Evolutionary conservation across 345 rosid genomes (phyloP), one percentile per base, ranked within the genome.

Genomic region (Corymbia maculata): DNA sequence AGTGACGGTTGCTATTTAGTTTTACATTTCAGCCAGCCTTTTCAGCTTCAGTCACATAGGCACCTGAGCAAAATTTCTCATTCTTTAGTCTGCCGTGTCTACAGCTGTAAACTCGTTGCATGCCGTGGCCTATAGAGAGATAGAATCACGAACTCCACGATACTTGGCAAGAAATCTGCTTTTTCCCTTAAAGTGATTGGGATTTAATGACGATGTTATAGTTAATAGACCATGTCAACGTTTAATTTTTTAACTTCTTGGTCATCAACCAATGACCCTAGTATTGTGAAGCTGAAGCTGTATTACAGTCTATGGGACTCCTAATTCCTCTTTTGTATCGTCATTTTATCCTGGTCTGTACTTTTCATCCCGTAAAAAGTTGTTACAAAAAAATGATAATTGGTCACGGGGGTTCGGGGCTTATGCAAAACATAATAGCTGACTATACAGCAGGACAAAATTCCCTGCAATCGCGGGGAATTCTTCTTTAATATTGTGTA

Each of bases 1-100:
- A 93, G 95, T 90, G 87, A 82, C 88, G 42, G 88, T 68, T 64
- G 44, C 86, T 80, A 32, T 66, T 59, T 15, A 75, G 13, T 85
- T 52, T 85, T 51, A 36, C 49, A 36, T 75, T 75, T 75, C 82
- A 9, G 13, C 47, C 47, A 19, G 82, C 82, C 82, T 36, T 70
- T 8, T 36, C 82, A 19, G 82, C 82, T 75, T 75, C 82, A 36
- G 82, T 70, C 36, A 70, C 47, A 17, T 44, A 36, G 47, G 82
- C 47, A 70, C 2, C 80, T 70, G 9, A 70, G 49, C 22, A 21
- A 36, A 36, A 36, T 75, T 75, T 36, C 49, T 36, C 49, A 42
- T 75, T 75, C 47, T 75, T 75, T 26, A 36, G 82, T 47, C 47
- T 9, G 4, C 14, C 49, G 10, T 36, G 26, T 75, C 49, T 36